A percentile compares a stretch with the other conserved stretches of the same genome.
Conservation (phyloP, 352 stramenopile genomes). For the Globisporangium rhizosaccharum region DNA sequence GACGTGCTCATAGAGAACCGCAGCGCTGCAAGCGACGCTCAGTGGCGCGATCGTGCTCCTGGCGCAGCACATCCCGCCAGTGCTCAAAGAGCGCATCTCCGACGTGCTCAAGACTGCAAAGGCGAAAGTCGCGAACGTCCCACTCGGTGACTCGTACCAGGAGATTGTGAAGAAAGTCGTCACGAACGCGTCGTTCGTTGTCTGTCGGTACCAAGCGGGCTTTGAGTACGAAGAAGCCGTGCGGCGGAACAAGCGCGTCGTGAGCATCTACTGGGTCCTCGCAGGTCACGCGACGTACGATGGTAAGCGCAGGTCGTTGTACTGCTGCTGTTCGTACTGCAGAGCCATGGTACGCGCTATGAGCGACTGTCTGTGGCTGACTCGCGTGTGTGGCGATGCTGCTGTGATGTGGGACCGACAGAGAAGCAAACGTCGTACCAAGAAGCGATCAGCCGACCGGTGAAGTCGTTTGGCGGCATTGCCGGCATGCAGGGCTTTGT, state of each 20-base stretch:
- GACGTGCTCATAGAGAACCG: conserved; percentile 28
- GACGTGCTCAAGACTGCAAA: conserved; percentile 65
- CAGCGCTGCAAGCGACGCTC: conserved; percentile 44
- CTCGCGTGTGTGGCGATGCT: background rate
- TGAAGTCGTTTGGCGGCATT: conserved; percentile 65
- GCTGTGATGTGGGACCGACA: background rate
- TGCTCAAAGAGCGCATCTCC: conserved; percentile 54
- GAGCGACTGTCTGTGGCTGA: background rate
- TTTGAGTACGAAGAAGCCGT: conserved; percentile 78
- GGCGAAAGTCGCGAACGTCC: conserved; percentile 77
- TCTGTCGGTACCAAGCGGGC: conserved; percentile 74
- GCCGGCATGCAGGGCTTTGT: conserved; percentile 75
- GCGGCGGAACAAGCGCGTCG: conserved; percentile 61
- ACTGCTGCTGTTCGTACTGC: background rate
- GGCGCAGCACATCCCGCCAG: conserved; percentile 64
- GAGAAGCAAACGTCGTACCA: conserved; percentile 26
- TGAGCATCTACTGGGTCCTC: conserved; percentile 81
- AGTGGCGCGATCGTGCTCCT: conserved; percentile 63
- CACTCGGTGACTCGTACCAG: conserved; percentile 58
- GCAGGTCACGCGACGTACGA: conserved; percentile 35
- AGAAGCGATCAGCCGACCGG: conserved; percentile 49
- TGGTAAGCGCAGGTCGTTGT: conserved; percentile 7
- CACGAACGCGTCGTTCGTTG: conserved; percentile 71
- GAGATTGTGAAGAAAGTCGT: conserved; percentile 80
- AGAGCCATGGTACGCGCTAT: background rate